A percentile compares a stretch with the other conserved stretches of the same genome.
Evolutionary conservation across 108 stramenopile genomes (phyloP).

Genomic region (Parmales sp.): DNA sequence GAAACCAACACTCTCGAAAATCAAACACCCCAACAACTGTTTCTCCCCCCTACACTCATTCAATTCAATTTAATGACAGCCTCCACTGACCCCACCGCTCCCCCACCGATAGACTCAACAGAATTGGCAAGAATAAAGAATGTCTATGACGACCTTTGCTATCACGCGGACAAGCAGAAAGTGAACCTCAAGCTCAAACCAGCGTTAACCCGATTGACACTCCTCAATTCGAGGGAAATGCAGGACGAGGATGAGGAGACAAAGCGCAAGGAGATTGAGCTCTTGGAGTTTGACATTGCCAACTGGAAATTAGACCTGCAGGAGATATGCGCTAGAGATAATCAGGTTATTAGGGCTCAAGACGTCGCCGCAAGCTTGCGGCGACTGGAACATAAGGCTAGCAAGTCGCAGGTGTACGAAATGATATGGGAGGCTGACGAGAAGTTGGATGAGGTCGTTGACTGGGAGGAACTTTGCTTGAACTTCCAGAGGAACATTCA

Average conservation of each 20-base stretch:
- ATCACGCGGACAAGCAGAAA: conserved; percentile 39
- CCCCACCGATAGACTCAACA: no score
- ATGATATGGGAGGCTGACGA: conserved; percentile 90
- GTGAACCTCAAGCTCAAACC: conserved; percentile 16
- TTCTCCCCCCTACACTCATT: no score
- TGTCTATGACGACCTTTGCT: conserved; percentile 46
- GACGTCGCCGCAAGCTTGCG: conserved; percentile 59
- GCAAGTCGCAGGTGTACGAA: conserved; percentile 64
- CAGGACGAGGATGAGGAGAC: conserved; percentile 17
- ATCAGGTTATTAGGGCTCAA: conserved; percentile 23
- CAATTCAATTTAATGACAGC: no score
- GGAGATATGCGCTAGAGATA: neutral
- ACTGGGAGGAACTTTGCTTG: conserved; percentile 76
- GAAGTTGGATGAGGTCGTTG: conserved; percentile 67
- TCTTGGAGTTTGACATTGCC: neutral
- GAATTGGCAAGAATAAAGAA: no score
- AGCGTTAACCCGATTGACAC: conserved; percentile 14
- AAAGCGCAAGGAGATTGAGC: neutral
- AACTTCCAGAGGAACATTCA: conserved; percentile 74
- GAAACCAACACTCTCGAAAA: no score
- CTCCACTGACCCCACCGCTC: no score
- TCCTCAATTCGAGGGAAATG: conserved; percentile 12
- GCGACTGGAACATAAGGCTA: conserved; percentile 44
- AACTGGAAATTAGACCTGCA: neutral
- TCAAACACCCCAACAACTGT: no score